These are phyloP conservation scores for Zangia roseola DNA, from an alignment of 768 basidiomycete genomes.

Conservation along the genomic window DNA sequence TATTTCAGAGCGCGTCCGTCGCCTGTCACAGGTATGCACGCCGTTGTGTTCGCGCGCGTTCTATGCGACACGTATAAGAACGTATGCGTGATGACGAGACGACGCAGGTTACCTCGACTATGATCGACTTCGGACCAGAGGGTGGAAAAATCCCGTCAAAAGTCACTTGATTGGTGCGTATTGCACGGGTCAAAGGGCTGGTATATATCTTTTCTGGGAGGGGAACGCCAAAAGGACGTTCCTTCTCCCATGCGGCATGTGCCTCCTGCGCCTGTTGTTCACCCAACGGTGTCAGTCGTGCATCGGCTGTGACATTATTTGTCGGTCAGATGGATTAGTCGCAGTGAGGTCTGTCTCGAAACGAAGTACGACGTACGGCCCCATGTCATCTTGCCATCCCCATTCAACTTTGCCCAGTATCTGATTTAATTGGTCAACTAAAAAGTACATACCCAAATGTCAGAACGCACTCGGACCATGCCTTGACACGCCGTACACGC, in stretches of 20 bases:
- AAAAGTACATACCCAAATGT: neutral
- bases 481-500: slow-evolving; percentile 21
- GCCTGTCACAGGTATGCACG: slow-evolving; percentile 70
- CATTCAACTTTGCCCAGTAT: slow-evolving; percentile 60
- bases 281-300: slow-evolving; percentile 59
- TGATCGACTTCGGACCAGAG: slow-evolving; percentile 31
- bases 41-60: slow-evolving; percentile 65
- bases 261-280: slow-evolving; percentile 48
- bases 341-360: no score
- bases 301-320: slow-evolving; percentile 24
- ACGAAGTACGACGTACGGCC: slow-evolving; percentile 52
- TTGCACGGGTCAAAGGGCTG: slow-evolving; percentile 59
- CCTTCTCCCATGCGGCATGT: slow-evolving; percentile 13
- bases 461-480: slow-evolving; percentile 59
- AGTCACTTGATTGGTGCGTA: slow-evolving; percentile 53
- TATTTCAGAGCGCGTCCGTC: slow-evolving; percentile 52
- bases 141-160: slow-evolving; percentile 41
- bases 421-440: slow-evolving; percentile 32
- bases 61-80: slow-evolving; percentile 32
- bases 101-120: slow-evolving; percentile 51
- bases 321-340: neutral
- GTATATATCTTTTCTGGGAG: slow-evolving; percentile 21
- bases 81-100: neutral
- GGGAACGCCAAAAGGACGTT: slow-evolving; percentile 14
- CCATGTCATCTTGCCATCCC: slow-evolving; percentile 67